Evolutionary conservation across 495 filamentous ascomycete genomes (phyloP).

Genomic region (Hyaloscypha bicolor): DNA sequence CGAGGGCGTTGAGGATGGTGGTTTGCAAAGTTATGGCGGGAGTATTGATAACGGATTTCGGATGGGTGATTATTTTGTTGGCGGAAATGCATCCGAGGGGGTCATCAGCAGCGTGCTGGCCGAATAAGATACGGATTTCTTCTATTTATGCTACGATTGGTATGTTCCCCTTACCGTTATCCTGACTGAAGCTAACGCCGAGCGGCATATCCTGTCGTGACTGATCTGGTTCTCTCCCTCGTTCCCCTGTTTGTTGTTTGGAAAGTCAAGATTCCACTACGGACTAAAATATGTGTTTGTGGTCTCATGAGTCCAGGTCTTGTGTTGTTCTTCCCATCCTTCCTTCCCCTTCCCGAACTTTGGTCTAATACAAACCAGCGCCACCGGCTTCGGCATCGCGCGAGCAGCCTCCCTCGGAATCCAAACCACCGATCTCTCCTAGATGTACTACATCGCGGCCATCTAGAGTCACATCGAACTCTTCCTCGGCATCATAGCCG

Average conservation of each 20-base stretch:
- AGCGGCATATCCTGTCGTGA: conserved; percentile 33
- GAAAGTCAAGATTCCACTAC: conserved; percentile 29
- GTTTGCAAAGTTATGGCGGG: conserved; percentile 31
- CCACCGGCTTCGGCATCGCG: conserved; percentile 25
- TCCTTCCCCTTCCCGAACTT: conserved; percentile 31
- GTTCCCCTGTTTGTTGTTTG: conserved; percentile 34
- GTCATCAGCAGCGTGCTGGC: conserved; percentile 18
- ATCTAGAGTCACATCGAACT: conserved; percentile 36
- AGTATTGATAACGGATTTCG: conserved; percentile 30
- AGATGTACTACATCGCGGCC: conserved; percentile 32
- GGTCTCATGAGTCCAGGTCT: no score
- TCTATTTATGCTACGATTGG: conserved; percentile 35
- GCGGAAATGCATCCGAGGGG: conserved; percentile 5
- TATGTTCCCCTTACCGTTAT: conserved; percentile 3
- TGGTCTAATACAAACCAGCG: conserved; percentile 28
- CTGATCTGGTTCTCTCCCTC: conserved; percentile 34
- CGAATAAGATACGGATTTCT: conserved; percentile 32
- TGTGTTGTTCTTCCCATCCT: neutral
- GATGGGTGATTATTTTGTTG: conserved; percentile 5
- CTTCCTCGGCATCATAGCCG: conserved; percentile 34
- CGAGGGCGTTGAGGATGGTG: conserved; percentile 21
- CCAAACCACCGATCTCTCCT: conserved; percentile 29
- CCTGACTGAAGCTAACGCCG: neutral
- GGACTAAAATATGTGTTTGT: conserved; percentile 18
- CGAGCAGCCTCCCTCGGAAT: conserved; percentile 26